Base-by-base conservation (phyloP, 768 basidiomycete genomes). In the Mycena latifolia region DNA sequence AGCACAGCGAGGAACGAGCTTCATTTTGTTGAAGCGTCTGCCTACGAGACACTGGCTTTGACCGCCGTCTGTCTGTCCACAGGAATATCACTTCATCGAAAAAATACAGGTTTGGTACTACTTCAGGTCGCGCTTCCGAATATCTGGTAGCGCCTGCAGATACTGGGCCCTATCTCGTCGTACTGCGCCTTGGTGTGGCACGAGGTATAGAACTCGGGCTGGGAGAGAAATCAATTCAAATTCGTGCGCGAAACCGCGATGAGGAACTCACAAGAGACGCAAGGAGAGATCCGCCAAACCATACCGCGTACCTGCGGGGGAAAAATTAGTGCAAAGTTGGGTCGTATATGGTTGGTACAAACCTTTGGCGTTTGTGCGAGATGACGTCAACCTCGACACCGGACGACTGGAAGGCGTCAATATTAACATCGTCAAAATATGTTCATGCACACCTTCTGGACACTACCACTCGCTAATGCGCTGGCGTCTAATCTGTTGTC, bases 301-400 rank as follows among this genome's bases (percentile, higher is more conserved):
- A 99, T 31, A 99, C 98, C 22, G 98, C 98, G 67, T 94, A 92
- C 67, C 92, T 92, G 60, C 14, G 33, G 14, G 35, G 54, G 46
- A 47, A 50, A 43, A 56, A 45, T 47, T 17, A 50, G 50, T 55
- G 47, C 37, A 62, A 51, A 45, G 48, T 37, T 52, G 55, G 55
- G 60, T 46, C 28, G 25, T 22, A 58, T 27, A 25, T 9, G 20
- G 3, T 55, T 22, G 20, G 47, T 22, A 71, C 81, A 73, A 78
- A 96, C 86, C 96, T 86, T 82, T 99, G 97, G 63, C 95, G 91
- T 82, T 98, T 98, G 86, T 99, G 98, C 11, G 93, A 93, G 75
- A 99, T 98, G 74, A 99, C 97, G 66, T 99, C 96, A 67, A 99
- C 96, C 56, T 98, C 97, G 24, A 99, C 94, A 27, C 98, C 97